Percentiles rank a stretch among this genome's conserved stretches.
Conservation (phyloP, 192 early-diverging fungal genomes). For the Neocallimastix lanati region DNA sequence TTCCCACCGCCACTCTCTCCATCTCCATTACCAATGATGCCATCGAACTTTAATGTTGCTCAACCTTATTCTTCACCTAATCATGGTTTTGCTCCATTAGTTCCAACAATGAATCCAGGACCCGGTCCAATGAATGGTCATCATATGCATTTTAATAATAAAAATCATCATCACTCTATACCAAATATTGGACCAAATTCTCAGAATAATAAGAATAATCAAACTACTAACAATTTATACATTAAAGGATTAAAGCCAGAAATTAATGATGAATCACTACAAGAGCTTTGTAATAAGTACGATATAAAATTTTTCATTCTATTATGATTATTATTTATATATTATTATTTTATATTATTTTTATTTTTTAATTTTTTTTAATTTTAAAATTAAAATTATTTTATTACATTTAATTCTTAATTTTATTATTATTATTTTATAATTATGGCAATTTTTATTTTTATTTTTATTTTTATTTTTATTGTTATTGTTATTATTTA, state of each 20-base stretch:
- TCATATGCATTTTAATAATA: background rate
- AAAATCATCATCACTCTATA: background rate
- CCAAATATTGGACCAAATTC: background rate
- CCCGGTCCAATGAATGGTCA: background rate
- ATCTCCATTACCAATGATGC: background rate
- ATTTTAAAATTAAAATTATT: too few species aligned
- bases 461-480: too few species aligned
- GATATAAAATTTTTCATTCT: too few species aligned
- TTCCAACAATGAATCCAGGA: background rate
- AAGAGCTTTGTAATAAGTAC: constrained; percentile 25
- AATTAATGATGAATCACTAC: constrained; percentile 47
- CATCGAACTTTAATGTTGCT: background rate
- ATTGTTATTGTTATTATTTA: too few species aligned
- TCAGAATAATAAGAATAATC: background rate
- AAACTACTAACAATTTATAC: constrained; percentile 41
- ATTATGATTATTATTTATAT: too few species aligned
- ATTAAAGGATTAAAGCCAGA: constrained; percentile 50
- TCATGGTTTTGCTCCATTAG: background rate
- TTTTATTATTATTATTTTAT: too few species aligned
- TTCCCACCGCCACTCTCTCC: background rate
- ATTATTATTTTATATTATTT: too few species aligned
- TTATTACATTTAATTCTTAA: too few species aligned
- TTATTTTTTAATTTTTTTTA: too few species aligned
- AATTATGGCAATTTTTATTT: too few species aligned
- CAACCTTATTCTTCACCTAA: background rate